Evolutionary conservation across 129 eudicot genomes (phyloP).

Genomic region (Centrapalus pauciflorus): DNA sequence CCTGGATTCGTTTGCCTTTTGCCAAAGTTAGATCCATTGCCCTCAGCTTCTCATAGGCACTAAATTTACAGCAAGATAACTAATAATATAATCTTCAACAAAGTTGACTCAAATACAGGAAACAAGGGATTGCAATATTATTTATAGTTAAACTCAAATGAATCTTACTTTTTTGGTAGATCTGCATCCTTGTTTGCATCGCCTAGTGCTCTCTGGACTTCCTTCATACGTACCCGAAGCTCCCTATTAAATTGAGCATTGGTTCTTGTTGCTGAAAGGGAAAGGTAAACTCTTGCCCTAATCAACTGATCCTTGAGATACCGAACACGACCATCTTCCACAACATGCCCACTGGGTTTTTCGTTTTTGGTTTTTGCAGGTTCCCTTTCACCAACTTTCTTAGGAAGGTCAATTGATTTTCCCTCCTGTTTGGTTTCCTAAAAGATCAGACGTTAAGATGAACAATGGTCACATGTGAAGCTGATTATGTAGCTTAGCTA

Average conservation of each 20-base stretch:
- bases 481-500: no score
- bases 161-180: conserved; percentile 54
- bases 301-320: conserved; percentile 65
- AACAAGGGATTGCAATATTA: no score
- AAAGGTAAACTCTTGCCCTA: conserved; percentile 48
- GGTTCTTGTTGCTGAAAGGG: conserved; percentile 57
- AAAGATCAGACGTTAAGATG: conserved; percentile 4
- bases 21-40: conserved; percentile 78
- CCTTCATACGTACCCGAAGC: conserved; percentile 54
- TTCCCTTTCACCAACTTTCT: conserved; percentile 26
- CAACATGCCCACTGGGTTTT: conserved; percentile 22
- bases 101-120: no score
- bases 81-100: no score
- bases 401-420: conserved; percentile 12
- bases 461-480: no score
- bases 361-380: conserved; percentile 22
- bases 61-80: neutral
- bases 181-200: conserved; percentile 65
- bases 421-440: conserved; percentile 31
- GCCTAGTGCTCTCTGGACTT: conserved; percentile 51
- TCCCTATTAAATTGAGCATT: conserved; percentile 59
- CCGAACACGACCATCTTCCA: conserved; percentile 46
- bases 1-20: conserved; percentile 75
- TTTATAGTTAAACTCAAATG: no score
- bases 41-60: conserved; percentile 54